Base-by-base conservation (phyloP, 2,329 filamentous ascomycete species). In the Diatrype stigma region DNA sequence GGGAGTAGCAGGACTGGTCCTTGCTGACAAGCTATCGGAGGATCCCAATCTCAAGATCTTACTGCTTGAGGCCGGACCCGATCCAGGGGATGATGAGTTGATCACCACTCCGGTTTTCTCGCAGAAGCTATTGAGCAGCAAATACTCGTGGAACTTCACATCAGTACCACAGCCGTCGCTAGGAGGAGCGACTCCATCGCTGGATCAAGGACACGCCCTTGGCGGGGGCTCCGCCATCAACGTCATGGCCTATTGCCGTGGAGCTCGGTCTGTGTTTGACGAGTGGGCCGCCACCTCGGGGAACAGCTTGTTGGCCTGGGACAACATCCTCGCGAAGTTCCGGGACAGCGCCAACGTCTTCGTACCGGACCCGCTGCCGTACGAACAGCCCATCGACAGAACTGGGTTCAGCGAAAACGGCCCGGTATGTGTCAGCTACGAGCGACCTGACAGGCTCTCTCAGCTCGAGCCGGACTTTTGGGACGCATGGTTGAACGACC, bases 151-250 rank as follows among this genome's bases (percentile, higher is more conserved):
- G 42, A 45, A n/a, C 22, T 30, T 45, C 42, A 26, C 17, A 17
- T 10, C n/a, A 11, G 28, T n/a, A 14, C 42, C 22, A 11, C 17
- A 26, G n/a, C 7, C 42, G 3, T 14, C 14, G 16, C 32, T 47
- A 10, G 47, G 26, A 4, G 45, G 44, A 4, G 21, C 19, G 7
- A 26, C 50, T 7, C 37, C 42, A 6, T 22, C 47, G 19, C 42
- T 55, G 21, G 37, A 38, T 3, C 53, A 52, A 17, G 53, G 50
- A 11, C 22, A 35, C 5, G 40, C 19, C 2, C 28, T 68, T 1
- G 67, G 67, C 2, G 67, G 67, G 6, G 58, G 64, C 19, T 63
- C 63, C 3, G 59, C 59, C 1, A 55, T 69, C 22, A 69, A 69
- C 22, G 62, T 61, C 3, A 66, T 69, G 65, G 59, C 54, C 21